phyloP scores from a whole-genome alignment of 1,284 basidiomycete species.

The Apiotrichum laibachii region DNA sequence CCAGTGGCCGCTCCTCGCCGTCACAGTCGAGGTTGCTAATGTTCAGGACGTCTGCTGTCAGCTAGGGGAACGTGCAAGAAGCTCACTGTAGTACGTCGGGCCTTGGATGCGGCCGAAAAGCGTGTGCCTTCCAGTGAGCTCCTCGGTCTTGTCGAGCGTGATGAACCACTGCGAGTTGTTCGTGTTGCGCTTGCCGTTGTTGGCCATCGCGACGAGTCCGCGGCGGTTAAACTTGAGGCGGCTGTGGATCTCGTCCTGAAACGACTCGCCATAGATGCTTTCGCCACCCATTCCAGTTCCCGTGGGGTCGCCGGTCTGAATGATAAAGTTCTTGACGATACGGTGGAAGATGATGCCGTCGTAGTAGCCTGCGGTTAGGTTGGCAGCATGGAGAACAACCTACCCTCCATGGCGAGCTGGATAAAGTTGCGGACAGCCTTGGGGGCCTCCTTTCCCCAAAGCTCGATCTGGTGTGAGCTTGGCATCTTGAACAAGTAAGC shows the following conservation, averaged over 20 bases:
- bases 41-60: slow-evolving; percentile 71
- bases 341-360: slow-evolving; percentile 92
- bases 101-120: slow-evolving; percentile 66
- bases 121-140: slow-evolving; percentile 83
- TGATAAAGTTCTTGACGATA: slow-evolving; percentile 74
- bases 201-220: slow-evolving; percentile 92
- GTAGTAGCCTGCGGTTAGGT: slow-evolving; percentile 68
- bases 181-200: slow-evolving; percentile 75
- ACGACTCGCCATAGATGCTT: slow-evolving; percentile 86
- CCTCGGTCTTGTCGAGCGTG: slow-evolving; percentile 82
- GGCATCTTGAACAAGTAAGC: neutral
- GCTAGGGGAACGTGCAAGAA: neutral
- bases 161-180: slow-evolving; percentile 91
- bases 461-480: slow-evolving; percentile 61
- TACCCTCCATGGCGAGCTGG: slow-evolving; percentile 83
- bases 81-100: slow-evolving; percentile 79
- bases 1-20: slow-evolving; percentile 75
- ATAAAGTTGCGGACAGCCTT: slow-evolving; percentile 92
- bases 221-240: slow-evolving; percentile 64
- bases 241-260: slow-evolving; percentile 91
- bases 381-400: slow-evolving; percentile 34
- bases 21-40: slow-evolving; percentile 85
- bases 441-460: slow-evolving; percentile 94
- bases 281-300: slow-evolving; percentile 89
- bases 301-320: slow-evolving; percentile 91